A percentile compares a stretch with the other conserved stretches of the same genome.
Evolutionary conservation across 257 asterid species (phyloP).

Genomic region (Pogostemon cablin): DNA sequence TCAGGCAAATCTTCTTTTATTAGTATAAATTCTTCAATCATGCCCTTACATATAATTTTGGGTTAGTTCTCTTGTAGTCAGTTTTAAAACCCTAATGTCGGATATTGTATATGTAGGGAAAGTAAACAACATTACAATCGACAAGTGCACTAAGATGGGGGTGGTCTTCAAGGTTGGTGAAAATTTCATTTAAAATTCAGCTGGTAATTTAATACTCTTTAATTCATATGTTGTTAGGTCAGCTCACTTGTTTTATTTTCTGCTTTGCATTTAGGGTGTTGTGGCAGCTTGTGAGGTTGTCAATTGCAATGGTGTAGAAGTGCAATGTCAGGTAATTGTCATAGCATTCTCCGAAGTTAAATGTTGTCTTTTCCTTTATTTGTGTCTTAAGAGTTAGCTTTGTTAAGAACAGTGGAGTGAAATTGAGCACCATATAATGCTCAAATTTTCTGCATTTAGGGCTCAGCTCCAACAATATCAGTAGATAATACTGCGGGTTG

Average conservation of each 20-base stretch:
- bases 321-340: constrained; percentile 85
- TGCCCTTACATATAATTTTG: neutral
- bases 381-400: neutral
- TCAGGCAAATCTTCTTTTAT: neutral
- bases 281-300: constrained; percentile 99
- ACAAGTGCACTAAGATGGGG: constrained; percentile 98
- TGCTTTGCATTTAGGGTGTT: constrained; percentile 66
- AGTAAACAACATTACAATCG: constrained; percentile 95
- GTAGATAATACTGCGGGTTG: constrained; percentile 95
- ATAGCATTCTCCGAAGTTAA: neutral
- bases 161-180: constrained; percentile 81
- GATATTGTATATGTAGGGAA: constrained; percentile 59
- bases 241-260: constrained; percentile 33
- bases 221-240: constrained; percentile 12
- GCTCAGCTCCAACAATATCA: constrained; percentile 92
- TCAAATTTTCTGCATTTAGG: constrained; percentile 47
- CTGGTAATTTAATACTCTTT: constrained; percentile 21
- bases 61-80: constrained; percentile 20
- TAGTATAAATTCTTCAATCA: constrained; percentile 15
- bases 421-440: constrained; percentile 12
- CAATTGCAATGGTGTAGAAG: constrained; percentile 83
- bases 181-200: constrained; percentile 13
- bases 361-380: neutral
- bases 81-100: constrained; percentile 21
- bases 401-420: constrained; percentile 17